Conservation (phyloP, 352 stramenopile species). For the Pythium dissimile region DNA sequence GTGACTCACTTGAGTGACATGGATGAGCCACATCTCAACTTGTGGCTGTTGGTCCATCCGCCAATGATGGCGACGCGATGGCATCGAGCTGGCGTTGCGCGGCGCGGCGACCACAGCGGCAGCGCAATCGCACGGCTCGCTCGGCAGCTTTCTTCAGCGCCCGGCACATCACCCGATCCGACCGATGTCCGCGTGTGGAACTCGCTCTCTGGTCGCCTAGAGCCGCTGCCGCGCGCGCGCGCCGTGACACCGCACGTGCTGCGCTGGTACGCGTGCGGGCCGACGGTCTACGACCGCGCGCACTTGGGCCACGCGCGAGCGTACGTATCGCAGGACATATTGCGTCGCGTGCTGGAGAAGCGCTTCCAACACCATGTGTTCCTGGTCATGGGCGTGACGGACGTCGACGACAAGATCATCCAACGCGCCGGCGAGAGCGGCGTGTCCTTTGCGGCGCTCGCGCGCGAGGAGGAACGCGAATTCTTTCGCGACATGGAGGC, state of each 20-base stretch:
- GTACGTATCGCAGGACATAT: conserved; percentile 94
- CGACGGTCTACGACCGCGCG: conserved; percentile 98
- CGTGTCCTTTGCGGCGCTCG: conserved; percentile 44
- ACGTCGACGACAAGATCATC: conserved; percentile 99
- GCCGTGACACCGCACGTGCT: conserved; percentile 44
- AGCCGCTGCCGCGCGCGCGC: conserved; percentile 41
- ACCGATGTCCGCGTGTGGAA: conserved; percentile 48
- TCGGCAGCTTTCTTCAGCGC: not conserved
- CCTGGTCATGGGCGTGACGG: conserved; percentile 96
- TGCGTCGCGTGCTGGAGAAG: conserved; percentile 82
- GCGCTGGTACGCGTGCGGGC: conserved; percentile 98
- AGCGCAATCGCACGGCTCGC: not conserved
- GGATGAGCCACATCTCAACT: too few species aligned
- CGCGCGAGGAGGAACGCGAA: conserved; percentile 50
- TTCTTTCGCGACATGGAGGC: conserved; percentile 66
- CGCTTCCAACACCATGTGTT: conserved; percentile 93
- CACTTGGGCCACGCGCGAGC: conserved; percentile 97
- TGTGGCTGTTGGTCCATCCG: too few species aligned
- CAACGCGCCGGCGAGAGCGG: conserved; percentile 35
- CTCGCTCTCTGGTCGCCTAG: conserved; percentile 37
- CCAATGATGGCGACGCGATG: not conserved
- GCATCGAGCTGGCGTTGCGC: not conserved
- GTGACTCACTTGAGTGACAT: too few species aligned
- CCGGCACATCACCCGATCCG: not conserved
- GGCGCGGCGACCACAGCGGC: not conserved